These are phyloP conservation scores for Phoenix roebelenii DNA, from an alignment of 176 grass and related monocot species.

Conservation along the genomic window DNA sequence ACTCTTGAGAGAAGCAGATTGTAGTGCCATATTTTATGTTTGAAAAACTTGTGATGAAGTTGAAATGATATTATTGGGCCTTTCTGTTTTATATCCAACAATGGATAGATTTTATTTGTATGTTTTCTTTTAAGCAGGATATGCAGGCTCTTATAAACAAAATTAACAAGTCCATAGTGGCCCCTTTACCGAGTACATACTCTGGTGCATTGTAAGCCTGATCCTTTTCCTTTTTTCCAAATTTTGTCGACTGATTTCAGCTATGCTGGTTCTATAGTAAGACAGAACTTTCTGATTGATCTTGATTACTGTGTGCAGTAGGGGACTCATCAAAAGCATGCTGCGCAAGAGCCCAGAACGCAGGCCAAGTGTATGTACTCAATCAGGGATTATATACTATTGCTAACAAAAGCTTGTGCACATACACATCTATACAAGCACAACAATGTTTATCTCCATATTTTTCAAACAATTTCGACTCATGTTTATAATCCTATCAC, in stretches of 20 bases:
- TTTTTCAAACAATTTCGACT: conserved; percentile 7
- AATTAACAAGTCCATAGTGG: conserved; percentile 95
- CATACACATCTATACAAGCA: no score
- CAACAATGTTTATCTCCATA: background rate
- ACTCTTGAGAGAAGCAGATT: no score
- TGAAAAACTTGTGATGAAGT: no score
- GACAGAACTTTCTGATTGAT: background rate
- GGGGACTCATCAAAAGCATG: conserved; percentile 97
- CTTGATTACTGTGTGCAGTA: conserved; percentile 38
- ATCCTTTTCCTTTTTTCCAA: background rate
- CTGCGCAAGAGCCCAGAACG: conserved; percentile 88
- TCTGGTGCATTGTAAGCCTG: conserved; percentile 89
- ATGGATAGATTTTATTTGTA: background rate
- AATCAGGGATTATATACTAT: background rate
- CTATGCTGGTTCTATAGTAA: background rate
- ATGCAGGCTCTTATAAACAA: conserved; percentile 98
- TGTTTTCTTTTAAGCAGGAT: conserved; percentile 43
- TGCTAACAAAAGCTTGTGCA: background rate
- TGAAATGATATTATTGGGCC: conserved; percentile 1
- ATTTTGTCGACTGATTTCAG: background rate
- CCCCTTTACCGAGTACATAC: conserved; percentile 77
- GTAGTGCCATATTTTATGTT: no score
- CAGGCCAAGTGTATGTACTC: conserved; percentile 71
- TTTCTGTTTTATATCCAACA: background rate
- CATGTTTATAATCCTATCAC: conserved; percentile 11